These are phyloP conservation scores for Mesembryanthemum crystallinum DNA, from an alignment of 148 eudicot species.

Conservation along the genomic window DNA sequence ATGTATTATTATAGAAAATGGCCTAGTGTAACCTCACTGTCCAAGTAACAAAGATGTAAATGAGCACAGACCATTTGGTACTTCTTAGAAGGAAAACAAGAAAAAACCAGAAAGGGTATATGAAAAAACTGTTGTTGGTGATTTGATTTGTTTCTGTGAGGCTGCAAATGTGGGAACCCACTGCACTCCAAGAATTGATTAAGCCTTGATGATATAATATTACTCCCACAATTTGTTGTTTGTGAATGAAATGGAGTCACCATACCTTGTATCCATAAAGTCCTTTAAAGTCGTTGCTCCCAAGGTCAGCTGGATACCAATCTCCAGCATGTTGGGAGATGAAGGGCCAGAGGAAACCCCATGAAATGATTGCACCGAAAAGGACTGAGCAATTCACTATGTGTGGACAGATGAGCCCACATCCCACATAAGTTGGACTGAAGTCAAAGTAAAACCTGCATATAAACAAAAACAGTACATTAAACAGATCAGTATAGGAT, in stretches of 20 bases:
- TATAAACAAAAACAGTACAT: not conserved
- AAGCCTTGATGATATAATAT: not conserved
- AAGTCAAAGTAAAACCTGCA: conserved; percentile 97
- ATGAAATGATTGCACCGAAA: conserved; percentile 85
- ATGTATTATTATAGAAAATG: too few species aligned
- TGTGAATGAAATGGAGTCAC: not conserved
- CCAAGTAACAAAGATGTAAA: not conserved
- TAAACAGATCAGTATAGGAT: not conserved
- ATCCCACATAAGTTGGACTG: conserved; percentile 95
- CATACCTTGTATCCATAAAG: conserved; percentile 82
- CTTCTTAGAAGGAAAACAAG: not conserved
- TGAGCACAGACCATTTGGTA: not conserved
- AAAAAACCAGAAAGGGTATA: not conserved
- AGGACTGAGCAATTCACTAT: conserved; percentile 92
- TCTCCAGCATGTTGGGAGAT: conserved; percentile 78
- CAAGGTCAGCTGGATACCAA: conserved; percentile 91
- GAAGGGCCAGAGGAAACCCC: conserved; percentile 98
- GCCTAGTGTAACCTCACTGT: not conserved
- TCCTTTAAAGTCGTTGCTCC: conserved; percentile 71
- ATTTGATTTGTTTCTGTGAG: not conserved
- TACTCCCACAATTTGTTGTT: not conserved
- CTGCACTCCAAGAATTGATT: not conserved
- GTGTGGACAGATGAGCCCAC: conserved; percentile 98
- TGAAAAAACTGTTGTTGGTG: not conserved
- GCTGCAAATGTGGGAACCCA: not conserved